These are phyloP conservation scores for Paecilomyces sp. DNA, from an alignment of 2,329 filamentous ascomycete species.

Conservation along the genomic window DNA sequence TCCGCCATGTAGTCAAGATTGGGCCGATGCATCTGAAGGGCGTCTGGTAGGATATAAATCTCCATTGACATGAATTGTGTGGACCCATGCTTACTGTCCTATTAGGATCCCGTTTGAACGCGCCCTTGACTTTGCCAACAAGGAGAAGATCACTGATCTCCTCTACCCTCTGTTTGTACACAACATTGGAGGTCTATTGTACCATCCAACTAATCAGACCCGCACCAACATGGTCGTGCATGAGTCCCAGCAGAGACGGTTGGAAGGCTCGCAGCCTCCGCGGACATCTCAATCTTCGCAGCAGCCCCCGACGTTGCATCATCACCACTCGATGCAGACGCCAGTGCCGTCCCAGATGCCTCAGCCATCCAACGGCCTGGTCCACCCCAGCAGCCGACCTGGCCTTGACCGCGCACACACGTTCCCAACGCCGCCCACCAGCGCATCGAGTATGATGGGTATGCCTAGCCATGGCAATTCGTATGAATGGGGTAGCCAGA, in stretches of 20 bases:
- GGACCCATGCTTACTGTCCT: background rate
- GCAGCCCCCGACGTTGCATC: constrained; percentile 46
- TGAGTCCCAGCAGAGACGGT: constrained; percentile 67
- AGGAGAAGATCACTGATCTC: constrained; percentile 96
- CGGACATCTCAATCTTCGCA: constrained; percentile 61
- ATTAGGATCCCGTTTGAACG: constrained; percentile 93
- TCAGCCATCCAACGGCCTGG: constrained; percentile 60
- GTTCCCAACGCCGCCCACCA: constrained; percentile 89
- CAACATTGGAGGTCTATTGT: constrained; percentile 88
- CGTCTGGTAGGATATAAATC: constrained; percentile 63
- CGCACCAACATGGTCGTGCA: constrained; percentile 82
- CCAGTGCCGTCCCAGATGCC: constrained; percentile 54
- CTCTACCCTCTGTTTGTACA: constrained; percentile 95
- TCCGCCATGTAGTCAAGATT: constrained; percentile 95
- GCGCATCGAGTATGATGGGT: constrained; percentile 75
- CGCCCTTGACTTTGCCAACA: constrained; percentile 97
- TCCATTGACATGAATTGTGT: background rate
- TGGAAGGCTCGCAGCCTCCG: constrained; percentile 52
- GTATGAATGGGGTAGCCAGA: constrained; percentile 69
- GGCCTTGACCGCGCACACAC: constrained; percentile 79
- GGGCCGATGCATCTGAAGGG: constrained; percentile 98
- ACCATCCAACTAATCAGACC: constrained; percentile 77
- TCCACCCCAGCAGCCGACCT: constrained; percentile 58
- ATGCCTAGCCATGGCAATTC: constrained; percentile 67
- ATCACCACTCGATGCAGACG: constrained; percentile 62